A percentile compares a stretch with the other conserved stretches of the same genome.
phyloP scores from a whole-genome alignment of 139 green algal genomes.

The Chlamydomonas sphaeroides region DNA sequence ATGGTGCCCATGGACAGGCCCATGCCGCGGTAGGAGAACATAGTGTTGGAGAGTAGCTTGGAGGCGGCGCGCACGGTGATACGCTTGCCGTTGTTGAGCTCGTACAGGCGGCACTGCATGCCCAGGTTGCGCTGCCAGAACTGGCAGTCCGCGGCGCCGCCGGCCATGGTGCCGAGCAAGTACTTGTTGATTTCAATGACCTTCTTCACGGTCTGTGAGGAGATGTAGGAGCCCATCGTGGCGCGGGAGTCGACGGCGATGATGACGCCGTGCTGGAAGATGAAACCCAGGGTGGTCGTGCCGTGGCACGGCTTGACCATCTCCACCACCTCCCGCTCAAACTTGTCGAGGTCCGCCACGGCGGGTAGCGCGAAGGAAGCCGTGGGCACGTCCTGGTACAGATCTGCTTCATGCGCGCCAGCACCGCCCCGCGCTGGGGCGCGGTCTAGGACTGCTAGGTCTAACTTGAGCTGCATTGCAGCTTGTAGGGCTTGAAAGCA shows the following conservation, averaged over 20 bases:
- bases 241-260: slow-evolving; percentile 98
- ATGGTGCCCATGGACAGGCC: slow-evolving; percentile 99
- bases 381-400: not conserved
- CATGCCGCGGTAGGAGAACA: slow-evolving; percentile 98
- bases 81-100: slow-evolving; percentile 94
- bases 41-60: slow-evolving; percentile 98
- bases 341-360: slow-evolving; percentile 79
- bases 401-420: not conserved
- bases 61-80: slow-evolving; percentile 96
- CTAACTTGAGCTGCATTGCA: slow-evolving; percentile 41
- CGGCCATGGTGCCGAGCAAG: slow-evolving; percentile 98
- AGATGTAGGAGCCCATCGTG: slow-evolving; percentile 98
- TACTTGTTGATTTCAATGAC: slow-evolving; percentile 99
- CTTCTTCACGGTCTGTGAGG: slow-evolving; percentile 97
- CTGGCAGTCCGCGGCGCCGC: slow-evolving; percentile 97
- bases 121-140: slow-evolving; percentile 98
- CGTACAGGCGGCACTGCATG: slow-evolving; percentile 94
- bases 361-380: slow-evolving; percentile 53
- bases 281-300: slow-evolving; percentile 98
- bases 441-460: slow-evolving; percentile 4
- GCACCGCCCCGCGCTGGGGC: not conserved
- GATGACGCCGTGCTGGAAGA: slow-evolving; percentile 96
- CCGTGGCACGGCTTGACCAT: slow-evolving; percentile 97
- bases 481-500: no score
- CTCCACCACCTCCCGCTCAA: slow-evolving; percentile 93